These are phyloP conservation scores for Mycocentrospora acerina DNA, from an alignment of 2,329 filamentous ascomycete genomes.

Conservation along the genomic window DNA sequence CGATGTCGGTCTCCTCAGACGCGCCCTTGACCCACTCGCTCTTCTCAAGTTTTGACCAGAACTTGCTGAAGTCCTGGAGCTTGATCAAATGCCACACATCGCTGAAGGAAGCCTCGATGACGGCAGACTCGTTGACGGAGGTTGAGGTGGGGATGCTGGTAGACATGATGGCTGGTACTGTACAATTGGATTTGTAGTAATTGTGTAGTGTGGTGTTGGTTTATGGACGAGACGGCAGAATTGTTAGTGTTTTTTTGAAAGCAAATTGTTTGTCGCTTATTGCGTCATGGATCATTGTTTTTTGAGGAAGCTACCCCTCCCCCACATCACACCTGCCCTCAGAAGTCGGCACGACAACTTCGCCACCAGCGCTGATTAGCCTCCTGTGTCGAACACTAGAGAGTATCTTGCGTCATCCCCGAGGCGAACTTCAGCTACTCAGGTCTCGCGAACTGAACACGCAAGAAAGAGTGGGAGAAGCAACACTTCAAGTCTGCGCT, in stretches of 20 bases:
- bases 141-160: slow-evolving; percentile 63
- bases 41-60: slow-evolving; percentile 64
- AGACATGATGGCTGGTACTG: slow-evolving; percentile 29
- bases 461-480: too few species aligned
- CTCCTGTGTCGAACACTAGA: too few species aligned
- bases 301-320: slow-evolving; percentile 27
- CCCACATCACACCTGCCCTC: slow-evolving; percentile 18
- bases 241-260: neutral
- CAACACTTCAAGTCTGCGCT: too few species aligned
- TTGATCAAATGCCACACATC: slow-evolving; percentile 75
- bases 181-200: slow-evolving; percentile 7
- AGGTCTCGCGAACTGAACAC: too few species aligned
- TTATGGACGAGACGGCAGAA: neutral
- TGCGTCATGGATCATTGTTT: slow-evolving; percentile 16
- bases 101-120: slow-evolving; percentile 67
- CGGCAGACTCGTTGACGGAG: slow-evolving; percentile 65
- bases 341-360: slow-evolving; percentile 7
- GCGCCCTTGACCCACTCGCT: slow-evolving; percentile 65
- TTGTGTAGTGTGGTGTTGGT: neutral
- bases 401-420: too few species aligned
- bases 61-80: slow-evolving; percentile 67
- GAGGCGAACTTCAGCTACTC: too few species aligned
- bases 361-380: too few species aligned
- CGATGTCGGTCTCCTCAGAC: slow-evolving; percentile 65
- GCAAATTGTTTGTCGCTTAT: slow-evolving; percentile 3